These are phyloP conservation scores for Pythium vanterpoolii DNA, from an alignment of 352 stramenopile species.

Conservation along the genomic window DNA sequence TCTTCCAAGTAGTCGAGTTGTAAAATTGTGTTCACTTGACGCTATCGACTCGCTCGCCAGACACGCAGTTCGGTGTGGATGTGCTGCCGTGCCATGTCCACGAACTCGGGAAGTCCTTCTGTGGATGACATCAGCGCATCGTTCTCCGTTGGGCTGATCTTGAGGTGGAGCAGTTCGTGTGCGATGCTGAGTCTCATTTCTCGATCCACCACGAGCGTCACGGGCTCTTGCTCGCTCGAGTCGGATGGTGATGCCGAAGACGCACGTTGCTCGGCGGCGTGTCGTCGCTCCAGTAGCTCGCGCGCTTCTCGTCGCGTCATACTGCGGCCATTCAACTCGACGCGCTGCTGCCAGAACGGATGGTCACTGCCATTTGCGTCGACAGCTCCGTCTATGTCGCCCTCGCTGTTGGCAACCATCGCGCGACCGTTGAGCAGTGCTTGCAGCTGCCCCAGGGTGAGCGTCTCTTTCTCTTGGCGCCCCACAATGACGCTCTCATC, in stretches of 20 bases:
- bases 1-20: too few species aligned
- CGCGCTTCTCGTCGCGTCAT: constrained; percentile 29
- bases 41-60: constrained; percentile 5
- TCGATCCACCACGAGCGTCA: constrained; percentile 13
- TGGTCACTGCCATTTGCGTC: neutral
- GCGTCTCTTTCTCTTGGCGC: constrained; percentile 48
- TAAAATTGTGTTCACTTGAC: too few species aligned
- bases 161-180: constrained; percentile 15
- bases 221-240: neutral
- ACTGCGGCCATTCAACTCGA: constrained; percentile 37
- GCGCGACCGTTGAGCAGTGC: constrained; percentile 32
- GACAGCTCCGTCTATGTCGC: neutral
- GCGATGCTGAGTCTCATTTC: constrained; percentile 6
- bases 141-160: neutral
- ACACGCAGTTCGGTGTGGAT: constrained; percentile 16
- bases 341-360: constrained; percentile 44
- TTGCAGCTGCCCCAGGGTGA: constrained; percentile 52
- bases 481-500: constrained; percentile 36
- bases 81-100: constrained; percentile 4
- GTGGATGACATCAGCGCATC: neutral
- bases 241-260: neutral
- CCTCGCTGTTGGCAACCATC: neutral
- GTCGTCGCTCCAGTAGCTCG: constrained; percentile 36
- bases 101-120: constrained; percentile 6
- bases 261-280: constrained; percentile 28